Evolutionary conservation across 2,329 filamentous ascomycete species (phyloP), one percentile per base, ranked within the genome.

Genomic region (Sclerotinia trifoliorum): DNA sequence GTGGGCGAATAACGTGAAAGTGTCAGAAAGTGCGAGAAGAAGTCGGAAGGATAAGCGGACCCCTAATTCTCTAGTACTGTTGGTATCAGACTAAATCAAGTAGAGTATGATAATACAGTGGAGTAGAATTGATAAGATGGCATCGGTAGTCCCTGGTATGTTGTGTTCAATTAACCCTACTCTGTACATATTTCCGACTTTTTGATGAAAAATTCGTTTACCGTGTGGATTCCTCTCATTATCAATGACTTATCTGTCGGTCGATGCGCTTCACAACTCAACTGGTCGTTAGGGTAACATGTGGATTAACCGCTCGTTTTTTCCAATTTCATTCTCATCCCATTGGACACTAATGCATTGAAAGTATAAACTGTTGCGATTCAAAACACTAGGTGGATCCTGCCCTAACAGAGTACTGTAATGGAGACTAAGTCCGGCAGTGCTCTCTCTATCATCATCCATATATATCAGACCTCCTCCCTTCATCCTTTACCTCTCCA

Each of bases 21-120:
- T 64, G 48, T 64, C 13, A 21, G n/a, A 10, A 24, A 35, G 35
- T 49, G 39, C 65, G 65, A 67, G 48, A 49, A 67, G 57, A 54
- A 67, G 65, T 57, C 65, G 65, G 65, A 63, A 57, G 51, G 42
- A 67, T 67, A 67, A 67, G 65, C 65, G 65, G 65, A 67, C 65
- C 65, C 65, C 57, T 63, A 63, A 63, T 26, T 35, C 42, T 60
- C 21, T 35, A 58, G 54, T 26, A 11, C 21, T 29, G 32, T 7
- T 42, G 24, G 29, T 39, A 63, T 46, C 26, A 52, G 13, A 13
- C 26, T 61, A 61, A n/a, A 21, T 15, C 29, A 21, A 11, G 15
- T 52, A 64, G 46, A 64, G 46, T 6, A 24, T n/a, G 39, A 24
- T 21, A 35, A 65, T 46, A 65, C 39, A 46, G 51, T 65, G 52